phyloP scores from a whole-genome alignment of 2,329 filamentous ascomycete species.

The Neonectria sp. region DNA sequence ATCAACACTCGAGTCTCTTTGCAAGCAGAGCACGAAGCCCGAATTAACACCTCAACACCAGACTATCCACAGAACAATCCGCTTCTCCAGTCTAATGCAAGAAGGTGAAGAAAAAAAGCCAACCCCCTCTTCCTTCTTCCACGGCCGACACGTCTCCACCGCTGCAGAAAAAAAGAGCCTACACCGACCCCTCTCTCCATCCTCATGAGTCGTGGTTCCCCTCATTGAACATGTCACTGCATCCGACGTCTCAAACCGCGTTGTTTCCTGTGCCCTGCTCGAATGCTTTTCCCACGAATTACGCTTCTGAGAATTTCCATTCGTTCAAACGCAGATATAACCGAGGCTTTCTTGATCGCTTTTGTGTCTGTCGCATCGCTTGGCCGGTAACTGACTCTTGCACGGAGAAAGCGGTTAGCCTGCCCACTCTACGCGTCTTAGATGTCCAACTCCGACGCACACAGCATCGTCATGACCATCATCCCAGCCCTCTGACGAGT shows the following conservation, averaged over 20 bases:
- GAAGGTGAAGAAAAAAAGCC: not conserved
- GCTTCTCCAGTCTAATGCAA: not conserved
- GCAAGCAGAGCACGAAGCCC: not conserved
- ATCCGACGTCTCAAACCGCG: not conserved
- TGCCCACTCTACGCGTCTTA: not conserved
- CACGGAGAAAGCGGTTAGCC: not conserved
- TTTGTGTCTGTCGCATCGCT: not conserved
- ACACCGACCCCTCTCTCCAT: not conserved
- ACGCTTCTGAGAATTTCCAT: not conserved
- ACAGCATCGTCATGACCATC: not conserved
- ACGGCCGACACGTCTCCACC: constrained; percentile 24
- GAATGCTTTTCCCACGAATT: not conserved
- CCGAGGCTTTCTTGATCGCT: not conserved
- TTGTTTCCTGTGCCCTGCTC: not conserved
- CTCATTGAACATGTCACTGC: not conserved
- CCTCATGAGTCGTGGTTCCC: not conserved
- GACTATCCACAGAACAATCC: not conserved
- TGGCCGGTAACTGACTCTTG: not conserved
- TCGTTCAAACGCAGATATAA: not conserved
- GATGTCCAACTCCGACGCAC: not conserved
- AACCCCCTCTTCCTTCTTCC: constrained; percentile 11
- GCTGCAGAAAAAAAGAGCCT: constrained; percentile 9
- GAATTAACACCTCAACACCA: too few relatives aligned
- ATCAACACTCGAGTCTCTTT: not conserved
- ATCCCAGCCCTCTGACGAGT: not conserved